Conservation (phyloP, 306 rosid species). For the Lathyrus aphaca region DNA sequence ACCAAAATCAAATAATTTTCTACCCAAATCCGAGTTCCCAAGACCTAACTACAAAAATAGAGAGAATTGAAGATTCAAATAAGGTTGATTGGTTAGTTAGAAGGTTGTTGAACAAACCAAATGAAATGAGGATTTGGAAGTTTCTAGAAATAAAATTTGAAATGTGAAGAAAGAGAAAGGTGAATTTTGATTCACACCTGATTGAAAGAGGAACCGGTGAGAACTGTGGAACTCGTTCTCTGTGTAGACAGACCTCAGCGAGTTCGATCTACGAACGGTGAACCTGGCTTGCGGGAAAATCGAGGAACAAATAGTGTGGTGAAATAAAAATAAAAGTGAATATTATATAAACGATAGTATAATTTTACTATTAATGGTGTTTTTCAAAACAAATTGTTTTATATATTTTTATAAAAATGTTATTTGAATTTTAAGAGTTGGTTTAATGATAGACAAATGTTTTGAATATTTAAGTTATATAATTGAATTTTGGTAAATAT, state of each 20-base stretch:
- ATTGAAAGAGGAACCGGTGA: neutral
- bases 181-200: neutral
- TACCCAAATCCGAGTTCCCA: no score
- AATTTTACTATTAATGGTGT: no score
- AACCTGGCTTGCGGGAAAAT: neutral
- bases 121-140: neutral
- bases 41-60: neutral
- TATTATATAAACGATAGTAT: no score
- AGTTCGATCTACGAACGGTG: neutral
- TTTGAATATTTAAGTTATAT: no score
- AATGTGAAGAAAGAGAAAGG: neutral
- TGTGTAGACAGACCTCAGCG: neutral
- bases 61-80: neutral
- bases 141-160: conserved; percentile 2
- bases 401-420: no score
- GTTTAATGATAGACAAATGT: no score
- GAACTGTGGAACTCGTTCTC: neutral
- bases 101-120: conserved; percentile 10
- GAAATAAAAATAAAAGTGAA: no score
- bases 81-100: neutral
- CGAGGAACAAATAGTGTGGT: neutral
- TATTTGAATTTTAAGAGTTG: no score
- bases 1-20: conserved; percentile 26
- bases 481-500: no score
- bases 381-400: no score